Evolutionary conservation across 2,329 filamentous ascomycete species (phyloP), one percentile per base, ranked within the genome.

Genomic region (Clarireedia paspali): DNA sequence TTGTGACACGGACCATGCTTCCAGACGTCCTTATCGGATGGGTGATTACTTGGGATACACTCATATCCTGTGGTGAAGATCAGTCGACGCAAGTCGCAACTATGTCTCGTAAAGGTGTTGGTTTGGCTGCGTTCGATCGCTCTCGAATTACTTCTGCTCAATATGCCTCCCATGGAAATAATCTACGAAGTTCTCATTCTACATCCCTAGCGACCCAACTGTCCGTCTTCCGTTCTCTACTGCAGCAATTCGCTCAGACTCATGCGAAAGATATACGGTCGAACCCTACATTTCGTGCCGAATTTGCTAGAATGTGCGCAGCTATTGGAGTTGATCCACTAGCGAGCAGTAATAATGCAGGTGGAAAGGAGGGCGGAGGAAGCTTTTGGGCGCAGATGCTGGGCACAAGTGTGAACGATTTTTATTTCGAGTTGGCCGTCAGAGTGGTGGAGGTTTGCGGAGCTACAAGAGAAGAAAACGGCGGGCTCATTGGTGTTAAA

Each of bases 371-470:
- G 61, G 70, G 74, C 17, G 74, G 71, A 38, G 82, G 82, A 17
- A 94, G 87, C 57, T 84, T 96, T 57, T 97, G 94, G 92, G 88
- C 90, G 7, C 91, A 96, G 75, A 82, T 97, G 60, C 79, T 97
- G 20, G 94, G 94, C 30, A 83, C 88, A 58, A 91, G 85, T 65
- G 91, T 99, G 64, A 95, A 96, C 70, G 94, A 99, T 71, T 99
- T 99, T 70, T 99, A 97, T 74, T 97, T 97, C 71, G 92, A 95
- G 75, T 83, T 99, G 47, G 94, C 91, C 1, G 92, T 97, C n/a
- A 81, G 89, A 50, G 88, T 97, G 0, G 94, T 99, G 5, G 92
- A 97, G 71, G 84, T 96, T 6, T 99, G 94, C 69, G 80, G 90
- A 5, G 83, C 86, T 52, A 96, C 91, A 46, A 79, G 94, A 52